Evolutionary conservation across 805 yeast species (phyloP).

Genomic region (Starmera pachycereana): DNA sequence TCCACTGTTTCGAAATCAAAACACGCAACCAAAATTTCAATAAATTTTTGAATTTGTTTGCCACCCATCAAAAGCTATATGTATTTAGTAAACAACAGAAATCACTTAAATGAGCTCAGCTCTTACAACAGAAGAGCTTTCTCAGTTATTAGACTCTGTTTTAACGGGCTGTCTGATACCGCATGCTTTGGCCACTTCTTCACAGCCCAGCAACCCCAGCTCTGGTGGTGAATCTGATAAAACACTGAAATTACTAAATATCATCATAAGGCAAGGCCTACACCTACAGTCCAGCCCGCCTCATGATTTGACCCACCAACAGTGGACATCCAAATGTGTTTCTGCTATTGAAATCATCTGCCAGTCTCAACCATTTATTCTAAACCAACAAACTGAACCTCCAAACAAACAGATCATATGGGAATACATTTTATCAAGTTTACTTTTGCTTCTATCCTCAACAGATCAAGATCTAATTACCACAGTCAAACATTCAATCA

Average conservation of each 20-base stretch:
- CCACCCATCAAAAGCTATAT: too few species aligned
- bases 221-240: conserved; percentile 11
- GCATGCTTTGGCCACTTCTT: background rate
- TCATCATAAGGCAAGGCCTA: conserved; percentile 16
- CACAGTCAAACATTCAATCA: conserved; percentile 11
- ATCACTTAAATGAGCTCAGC: too few species aligned
- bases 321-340: conserved; percentile 13
- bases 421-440: conserved; percentile 13
- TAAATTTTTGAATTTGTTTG: too few species aligned
- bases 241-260: conserved; percentile 8
- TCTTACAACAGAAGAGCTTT: too few species aligned
- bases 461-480: conserved; percentile 7
- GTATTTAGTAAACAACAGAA: too few species aligned
- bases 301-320: conserved; percentile 2
- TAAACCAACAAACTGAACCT: conserved; percentile 7
- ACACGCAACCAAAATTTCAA: too few species aligned
- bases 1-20: too few species aligned
- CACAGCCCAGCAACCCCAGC: background rate
- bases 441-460: conserved; percentile 9
- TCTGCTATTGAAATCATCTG: conserved; percentile 14
- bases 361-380: conserved; percentile 11
- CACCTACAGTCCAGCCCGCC: conserved; percentile 10
- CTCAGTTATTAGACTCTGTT: background rate
- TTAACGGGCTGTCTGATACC: background rate
- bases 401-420: conserved; percentile 3